Evolutionary conservation across 2,329 filamentous ascomycete genomes (phyloP).

Genomic region (Ascochyta pisi): DNA sequence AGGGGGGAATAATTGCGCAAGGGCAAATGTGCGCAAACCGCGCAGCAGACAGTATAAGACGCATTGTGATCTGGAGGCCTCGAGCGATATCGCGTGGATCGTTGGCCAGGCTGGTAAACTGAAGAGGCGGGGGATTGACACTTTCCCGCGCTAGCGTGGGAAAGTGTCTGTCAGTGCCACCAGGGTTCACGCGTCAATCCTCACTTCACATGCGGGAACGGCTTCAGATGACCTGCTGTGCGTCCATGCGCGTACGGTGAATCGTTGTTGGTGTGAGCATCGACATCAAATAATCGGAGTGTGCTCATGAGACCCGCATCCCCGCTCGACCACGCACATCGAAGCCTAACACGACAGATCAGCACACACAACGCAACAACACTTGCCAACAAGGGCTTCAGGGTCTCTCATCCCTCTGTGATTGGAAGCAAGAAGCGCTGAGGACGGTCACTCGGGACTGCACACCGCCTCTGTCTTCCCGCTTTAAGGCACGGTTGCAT

Average conservation of each 20-base stretch:
- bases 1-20: neutral
- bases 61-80: conserved; percentile 13
- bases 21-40: neutral
- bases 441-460: neutral
- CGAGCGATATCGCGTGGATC: conserved; percentile 14
- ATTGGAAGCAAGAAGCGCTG: conserved; percentile 2
- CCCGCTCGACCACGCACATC: conserved; percentile 4
- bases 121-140: conserved; percentile 7
- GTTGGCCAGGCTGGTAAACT: conserved; percentile 11
- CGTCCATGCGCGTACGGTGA: neutral
- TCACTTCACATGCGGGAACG: conserved; percentile 8
- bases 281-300: neutral
- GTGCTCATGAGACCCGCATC: conserved; percentile 10
- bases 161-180: conserved; percentile 1
- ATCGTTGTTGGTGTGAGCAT: conserved; percentile 8
- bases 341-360: conserved; percentile 3
- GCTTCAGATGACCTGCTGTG: conserved; percentile 16
- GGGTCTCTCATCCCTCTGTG: neutral
- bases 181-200: conserved; percentile 8
- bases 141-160: conserved; percentile 5
- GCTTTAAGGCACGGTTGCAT: neutral
- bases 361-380: conserved; percentile 7
- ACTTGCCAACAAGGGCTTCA: neutral
- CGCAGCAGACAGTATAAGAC: conserved; percentile 3
- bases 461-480: conserved; percentile 8